phyloP scores from a whole-genome alignment of 176 grass and related monocot species.

The Oropetium thomaeum region DNA sequence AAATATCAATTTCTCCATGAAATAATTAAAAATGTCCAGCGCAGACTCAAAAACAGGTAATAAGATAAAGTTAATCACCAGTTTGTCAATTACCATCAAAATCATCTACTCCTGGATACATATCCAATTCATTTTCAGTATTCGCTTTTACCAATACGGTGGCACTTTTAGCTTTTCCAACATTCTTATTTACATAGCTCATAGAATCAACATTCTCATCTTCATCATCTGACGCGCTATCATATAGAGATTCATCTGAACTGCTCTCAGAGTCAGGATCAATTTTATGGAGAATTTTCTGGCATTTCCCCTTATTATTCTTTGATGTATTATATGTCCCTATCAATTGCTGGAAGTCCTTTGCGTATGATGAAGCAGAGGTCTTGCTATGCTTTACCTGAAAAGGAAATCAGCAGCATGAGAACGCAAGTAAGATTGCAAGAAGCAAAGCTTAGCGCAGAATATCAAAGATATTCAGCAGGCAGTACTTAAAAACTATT shows the following conservation, averaged over 20 bases:
- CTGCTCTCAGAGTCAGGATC: slow-evolving; percentile 47
- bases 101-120: slow-evolving; percentile 66
- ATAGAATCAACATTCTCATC: slow-evolving; percentile 25
- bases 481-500: not conserved
- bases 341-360: slow-evolving; percentile 79
- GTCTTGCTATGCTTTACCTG: slow-evolving; percentile 90
- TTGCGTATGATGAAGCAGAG: slow-evolving; percentile 56
- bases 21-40: slow-evolving; percentile 5
- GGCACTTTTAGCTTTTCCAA: slow-evolving; percentile 22
- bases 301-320: slow-evolving; percentile 23
- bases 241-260: slow-evolving; percentile 43
- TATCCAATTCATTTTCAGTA: slow-evolving; percentile 65
- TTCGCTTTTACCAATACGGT: slow-evolving; percentile 37
- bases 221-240: slow-evolving; percentile 41
- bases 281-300: slow-evolving; percentile 40
- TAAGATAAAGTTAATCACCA: slow-evolving; percentile 7
- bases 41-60: slow-evolving; percentile 15
- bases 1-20: slow-evolving; percentile 3
- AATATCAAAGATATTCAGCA: slow-evolving; percentile 11
- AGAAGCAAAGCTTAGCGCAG: not conserved
- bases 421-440: not conserved
- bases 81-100: slow-evolving; percentile 73
- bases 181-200: slow-evolving; percentile 11
- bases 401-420: slow-evolving; percentile 20
- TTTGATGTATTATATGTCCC: slow-evolving; percentile 46